phyloP scores from a whole-genome alignment of 164 flowering plant genomes.

The Brasenia schreberi region DNA sequence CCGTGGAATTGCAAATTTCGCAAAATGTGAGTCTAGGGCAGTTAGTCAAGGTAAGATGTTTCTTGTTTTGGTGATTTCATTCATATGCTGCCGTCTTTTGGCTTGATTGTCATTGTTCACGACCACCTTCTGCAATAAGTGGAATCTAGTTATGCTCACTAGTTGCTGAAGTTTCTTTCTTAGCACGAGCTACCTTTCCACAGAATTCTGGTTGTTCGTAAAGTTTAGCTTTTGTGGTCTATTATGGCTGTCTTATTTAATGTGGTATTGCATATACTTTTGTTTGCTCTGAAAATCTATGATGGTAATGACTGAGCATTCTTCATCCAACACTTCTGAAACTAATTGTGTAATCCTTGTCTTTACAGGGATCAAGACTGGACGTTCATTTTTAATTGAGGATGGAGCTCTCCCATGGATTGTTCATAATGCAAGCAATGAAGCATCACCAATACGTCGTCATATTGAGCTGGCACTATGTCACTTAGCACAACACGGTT shows the following conservation, averaged over 20 bases:
- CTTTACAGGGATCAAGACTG: conserved; percentile 43
- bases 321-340: no score
- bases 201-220: no score
- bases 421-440: conserved; percentile 84
- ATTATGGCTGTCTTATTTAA: no score
- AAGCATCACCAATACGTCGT: conserved; percentile 74
- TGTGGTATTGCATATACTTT: no score
- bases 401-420: conserved; percentile 96
- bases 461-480: conserved; percentile 97
- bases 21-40: conserved; percentile 94
- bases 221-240: no score
- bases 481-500: conserved; percentile 93
- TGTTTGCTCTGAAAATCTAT: no score
- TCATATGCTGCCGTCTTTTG: not conserved
- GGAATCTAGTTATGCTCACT: no score
- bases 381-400: conserved; percentile 73
- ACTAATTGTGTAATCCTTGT: not conserved
- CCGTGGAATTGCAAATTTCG: conserved; percentile 95
- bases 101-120: not conserved
- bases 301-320: no score
- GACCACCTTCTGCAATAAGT: no score
- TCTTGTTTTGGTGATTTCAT: not conserved
- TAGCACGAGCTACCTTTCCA: no score
- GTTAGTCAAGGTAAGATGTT: conserved; percentile 55
- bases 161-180: no score